A percentile compares a stretch with the other conserved stretches of the same genome.
phyloP scores from a whole-genome alignment of 148 eudicot species.

The Persicaria maculosa region DNA sequence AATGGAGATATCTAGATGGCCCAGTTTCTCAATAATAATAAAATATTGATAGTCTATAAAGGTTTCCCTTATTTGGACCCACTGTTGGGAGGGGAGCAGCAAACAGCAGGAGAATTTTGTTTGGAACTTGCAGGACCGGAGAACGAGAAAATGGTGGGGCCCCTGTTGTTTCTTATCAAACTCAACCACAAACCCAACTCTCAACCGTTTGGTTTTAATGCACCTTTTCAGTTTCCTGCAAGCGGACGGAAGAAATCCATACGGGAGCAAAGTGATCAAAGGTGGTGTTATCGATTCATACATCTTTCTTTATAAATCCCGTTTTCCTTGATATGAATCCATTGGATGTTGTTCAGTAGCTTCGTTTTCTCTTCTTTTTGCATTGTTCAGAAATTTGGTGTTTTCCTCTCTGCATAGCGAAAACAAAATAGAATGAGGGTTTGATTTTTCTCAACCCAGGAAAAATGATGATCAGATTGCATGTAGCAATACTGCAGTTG shows the following conservation, averaged over 20 bases:
- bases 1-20: no score
- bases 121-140: neutral
- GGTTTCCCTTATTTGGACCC: neutral
- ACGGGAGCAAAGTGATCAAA: no score
- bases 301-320: neutral
- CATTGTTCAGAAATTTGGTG: neutral
- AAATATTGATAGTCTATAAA: neutral
- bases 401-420: no score
- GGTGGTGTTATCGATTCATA: no score
- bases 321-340: neutral
- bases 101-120: neutral
- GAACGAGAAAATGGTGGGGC: neutral
- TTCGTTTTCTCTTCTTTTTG: neutral
- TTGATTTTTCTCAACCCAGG: neutral
- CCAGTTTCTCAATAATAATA: no score
- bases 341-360: neutral
- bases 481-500: constrained; percentile 50
- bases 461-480: constrained; percentile 51
- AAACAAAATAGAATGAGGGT: neutral
- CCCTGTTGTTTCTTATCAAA: neutral
- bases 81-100: no score
- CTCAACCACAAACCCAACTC: neutral
- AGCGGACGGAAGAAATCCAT: no score
- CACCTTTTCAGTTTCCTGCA: no score
- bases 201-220: neutral